Evolutionary conservation across 1,139 yeast species (phyloP).

Genomic region (Lodderomyces orthopsilosis): DNA sequence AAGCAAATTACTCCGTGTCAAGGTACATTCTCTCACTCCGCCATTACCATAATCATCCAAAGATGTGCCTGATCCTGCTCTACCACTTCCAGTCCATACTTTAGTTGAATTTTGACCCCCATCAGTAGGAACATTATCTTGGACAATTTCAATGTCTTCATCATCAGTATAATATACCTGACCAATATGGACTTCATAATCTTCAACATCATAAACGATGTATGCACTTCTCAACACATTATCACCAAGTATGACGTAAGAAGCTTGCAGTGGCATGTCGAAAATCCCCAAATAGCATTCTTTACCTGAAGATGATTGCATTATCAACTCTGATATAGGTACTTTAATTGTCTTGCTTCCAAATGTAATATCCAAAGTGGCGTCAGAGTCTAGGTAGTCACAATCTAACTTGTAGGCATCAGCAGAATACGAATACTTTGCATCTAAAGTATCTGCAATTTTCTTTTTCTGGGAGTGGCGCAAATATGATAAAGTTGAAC

Average conservation of each 20-base stretch:
- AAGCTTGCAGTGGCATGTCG: constrained; percentile 17
- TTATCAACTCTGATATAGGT: constrained; percentile 29
- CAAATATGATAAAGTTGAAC: constrained; percentile 29
- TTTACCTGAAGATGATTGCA: constrained; percentile 13
- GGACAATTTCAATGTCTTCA: constrained; percentile 10
- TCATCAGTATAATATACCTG: constrained; percentile 43
- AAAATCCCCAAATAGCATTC: constrained; percentile 32
- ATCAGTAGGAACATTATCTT: constrained; percentile 5
- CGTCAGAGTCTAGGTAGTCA: constrained; percentile 6
- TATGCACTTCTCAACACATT: constrained; percentile 71
- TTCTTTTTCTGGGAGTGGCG: constrained; percentile 17
- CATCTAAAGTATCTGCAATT: constrained; percentile 17
- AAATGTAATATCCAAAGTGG: constrained; percentile 31
- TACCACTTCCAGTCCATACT: no score
- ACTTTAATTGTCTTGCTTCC: constrained; percentile 35
- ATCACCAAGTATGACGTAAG: constrained; percentile 57
- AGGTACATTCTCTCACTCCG: no score
- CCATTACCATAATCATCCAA: no score
- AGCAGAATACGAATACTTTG: no score
- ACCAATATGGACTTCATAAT: constrained; percentile 63
- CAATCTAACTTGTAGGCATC: constrained; percentile 2
- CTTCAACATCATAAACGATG: constrained; percentile 74
- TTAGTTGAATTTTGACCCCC: constrained; percentile 11
- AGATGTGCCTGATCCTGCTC: no score
- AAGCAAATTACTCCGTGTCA: no score